A percentile compares a stretch with the other conserved stretches of the same genome.
Conservation (phyloP, 768 basidiomycete genomes). For the Russula sp. region DNA sequence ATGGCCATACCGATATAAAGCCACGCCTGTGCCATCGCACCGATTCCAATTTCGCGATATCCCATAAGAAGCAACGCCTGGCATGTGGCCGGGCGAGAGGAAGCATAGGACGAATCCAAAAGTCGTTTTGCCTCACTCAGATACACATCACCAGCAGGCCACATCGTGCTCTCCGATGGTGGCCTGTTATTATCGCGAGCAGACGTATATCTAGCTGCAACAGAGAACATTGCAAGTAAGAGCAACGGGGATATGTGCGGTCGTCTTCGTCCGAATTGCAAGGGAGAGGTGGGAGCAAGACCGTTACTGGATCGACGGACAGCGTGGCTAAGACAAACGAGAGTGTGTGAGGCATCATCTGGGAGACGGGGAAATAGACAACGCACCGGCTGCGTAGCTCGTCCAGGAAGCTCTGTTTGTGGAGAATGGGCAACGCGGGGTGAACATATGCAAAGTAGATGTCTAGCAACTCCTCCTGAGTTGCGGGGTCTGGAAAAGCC, state of each 20-base stretch:
- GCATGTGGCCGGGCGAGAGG: conserved; percentile 65
- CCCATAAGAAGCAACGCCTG: conserved; percentile 77
- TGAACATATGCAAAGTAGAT: conserved; percentile 83
- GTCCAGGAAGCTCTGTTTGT: conserved; percentile 62
- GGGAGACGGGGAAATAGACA: not conserved
- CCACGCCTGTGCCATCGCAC: conserved; percentile 87
- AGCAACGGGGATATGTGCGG: conserved; percentile 56
- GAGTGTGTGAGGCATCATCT: not conserved
- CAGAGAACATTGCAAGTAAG: conserved; percentile 75
- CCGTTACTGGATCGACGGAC: conserved; percentile 26
- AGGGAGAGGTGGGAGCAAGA: conserved; percentile 25
- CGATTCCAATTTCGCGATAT: conserved; percentile 82
- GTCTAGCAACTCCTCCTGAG: conserved; percentile 63
- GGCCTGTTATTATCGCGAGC: conserved; percentile 26
- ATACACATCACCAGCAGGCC: conserved; percentile 72
- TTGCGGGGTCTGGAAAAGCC: conserved; percentile 46
- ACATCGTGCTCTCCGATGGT: conserved; percentile 56
- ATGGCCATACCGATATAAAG: conserved; percentile 81
- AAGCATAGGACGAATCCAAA: conserved; percentile 59
- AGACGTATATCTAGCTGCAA: conserved; percentile 65
- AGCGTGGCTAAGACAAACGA: not conserved
- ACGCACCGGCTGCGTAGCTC: conserved; percentile 39
- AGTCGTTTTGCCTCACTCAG: conserved; percentile 58
- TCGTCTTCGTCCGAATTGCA: conserved; percentile 36
- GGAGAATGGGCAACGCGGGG: conserved; percentile 66